Conservation (phyloP, 176 grass and related monocot genomes). For the Otatea glauca region DNA sequence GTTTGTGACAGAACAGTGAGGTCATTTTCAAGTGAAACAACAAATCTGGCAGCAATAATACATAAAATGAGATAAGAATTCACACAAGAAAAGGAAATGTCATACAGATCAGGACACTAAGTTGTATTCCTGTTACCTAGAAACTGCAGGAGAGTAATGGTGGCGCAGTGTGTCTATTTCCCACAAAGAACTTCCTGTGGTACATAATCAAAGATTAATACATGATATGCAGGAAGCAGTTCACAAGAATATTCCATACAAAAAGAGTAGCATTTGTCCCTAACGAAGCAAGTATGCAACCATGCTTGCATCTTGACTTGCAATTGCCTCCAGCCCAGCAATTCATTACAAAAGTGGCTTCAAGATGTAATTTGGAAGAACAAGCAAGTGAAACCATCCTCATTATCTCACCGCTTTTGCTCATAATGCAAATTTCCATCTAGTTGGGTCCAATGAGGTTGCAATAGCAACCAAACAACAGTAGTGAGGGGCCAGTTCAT, state of each 20-base stretch:
- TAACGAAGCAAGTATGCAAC: constrained; percentile 32
- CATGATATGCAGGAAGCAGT: not conserved
- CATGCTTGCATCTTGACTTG: constrained; percentile 7
- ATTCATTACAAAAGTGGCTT: constrained; percentile 5
- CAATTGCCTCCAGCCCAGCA: not conserved
- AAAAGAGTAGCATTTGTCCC: constrained; percentile 11
- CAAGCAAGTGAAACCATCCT: not conserved
- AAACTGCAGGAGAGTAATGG: constrained; percentile 87
- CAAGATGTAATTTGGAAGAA: constrained; percentile 14
- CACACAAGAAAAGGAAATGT: constrained; percentile 19
- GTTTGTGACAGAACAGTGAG: too few relatives aligned
- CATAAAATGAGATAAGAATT: constrained; percentile 29
- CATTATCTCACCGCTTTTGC: not conserved
- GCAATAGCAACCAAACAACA: constrained; percentile 18
- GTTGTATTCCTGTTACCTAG: constrained; percentile 59
- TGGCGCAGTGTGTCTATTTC: constrained; percentile 87
- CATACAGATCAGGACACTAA: constrained; percentile 21
- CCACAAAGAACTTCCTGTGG: constrained; percentile 88
- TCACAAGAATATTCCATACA: not conserved
- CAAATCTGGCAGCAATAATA: constrained; percentile 62
- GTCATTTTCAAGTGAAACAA: constrained; percentile 87
- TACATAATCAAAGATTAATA: constrained; percentile 32
- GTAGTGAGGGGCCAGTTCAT: not conserved
- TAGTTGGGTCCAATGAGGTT: constrained; percentile 2
- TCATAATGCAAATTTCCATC: constrained; percentile 15